phyloP scores from a whole-genome alignment of 1,139 yeast genomes.

The Saccharomyces hybrid region DNA sequence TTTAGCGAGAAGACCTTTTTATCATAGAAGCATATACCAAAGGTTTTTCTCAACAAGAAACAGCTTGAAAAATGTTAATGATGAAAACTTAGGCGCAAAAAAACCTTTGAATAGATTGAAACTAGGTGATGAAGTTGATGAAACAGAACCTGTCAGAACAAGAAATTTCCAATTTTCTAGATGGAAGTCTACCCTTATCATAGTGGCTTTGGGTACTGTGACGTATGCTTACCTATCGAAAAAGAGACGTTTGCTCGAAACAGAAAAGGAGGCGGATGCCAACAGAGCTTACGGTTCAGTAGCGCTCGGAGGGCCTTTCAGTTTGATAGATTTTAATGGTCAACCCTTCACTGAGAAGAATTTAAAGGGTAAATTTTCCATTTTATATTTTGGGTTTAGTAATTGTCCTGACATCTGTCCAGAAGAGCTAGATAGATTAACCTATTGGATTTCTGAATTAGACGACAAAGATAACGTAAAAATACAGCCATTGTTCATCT shows the following conservation, averaged over 20 bases:
- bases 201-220: constrained; percentile 3
- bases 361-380: constrained; percentile 66
- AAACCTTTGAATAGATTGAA: background rate
- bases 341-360: constrained; percentile 67
- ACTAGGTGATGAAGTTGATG: background rate
- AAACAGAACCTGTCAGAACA: background rate
- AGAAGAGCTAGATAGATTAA: constrained; percentile 88
- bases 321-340: constrained; percentile 62
- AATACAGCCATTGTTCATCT: constrained; percentile 79
- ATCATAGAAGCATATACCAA: background rate
- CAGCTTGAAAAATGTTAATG: background rate
- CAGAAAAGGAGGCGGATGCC: constrained; percentile 72
- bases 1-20: background rate
- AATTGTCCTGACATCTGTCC: constrained; percentile 99
- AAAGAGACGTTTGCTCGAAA: constrained; percentile 36
- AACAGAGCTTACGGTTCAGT: constrained; percentile 87
- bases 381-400: constrained; percentile 89
- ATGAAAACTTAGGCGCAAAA: background rate
- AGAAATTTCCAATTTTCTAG: background rate
- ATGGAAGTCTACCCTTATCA: constrained; percentile 7
- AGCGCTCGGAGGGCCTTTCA: constrained; percentile 84
- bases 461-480: constrained; percentile 51
- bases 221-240: constrained; percentile 8
- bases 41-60: background rate
- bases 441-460: constrained; percentile 62